phyloP scores from a whole-genome alignment of 768 basidiomycete species.

The Wakefieldia striispora region DNA sequence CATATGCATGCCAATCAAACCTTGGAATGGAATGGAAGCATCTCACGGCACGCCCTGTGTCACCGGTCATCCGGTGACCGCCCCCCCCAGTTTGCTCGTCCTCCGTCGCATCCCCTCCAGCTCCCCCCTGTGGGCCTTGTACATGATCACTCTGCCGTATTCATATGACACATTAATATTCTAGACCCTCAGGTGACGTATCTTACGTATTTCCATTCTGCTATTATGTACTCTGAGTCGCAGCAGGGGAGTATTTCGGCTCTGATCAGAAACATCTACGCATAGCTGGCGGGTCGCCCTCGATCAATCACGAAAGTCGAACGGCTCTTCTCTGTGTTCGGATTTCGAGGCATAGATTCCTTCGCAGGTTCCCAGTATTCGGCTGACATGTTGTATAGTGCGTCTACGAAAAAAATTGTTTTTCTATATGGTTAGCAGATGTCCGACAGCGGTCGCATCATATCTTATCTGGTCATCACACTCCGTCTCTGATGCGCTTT shows the following conservation, averaged over 20 bases:
- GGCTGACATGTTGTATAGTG: not conserved
- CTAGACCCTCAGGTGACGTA: not conserved
- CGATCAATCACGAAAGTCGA: not conserved
- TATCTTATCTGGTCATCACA: conserved; percentile 12
- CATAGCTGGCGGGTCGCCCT: not conserved
- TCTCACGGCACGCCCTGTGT: conserved; percentile 9
- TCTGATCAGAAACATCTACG: conserved; percentile 1
- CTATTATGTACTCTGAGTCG: not conserved
- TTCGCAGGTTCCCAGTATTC: not conserved
- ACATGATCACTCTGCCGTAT: not conserved
- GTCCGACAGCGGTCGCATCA: not conserved
- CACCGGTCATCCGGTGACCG: no score
- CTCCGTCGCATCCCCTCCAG: not conserved
- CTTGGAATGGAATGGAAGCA: conserved; percentile 25
- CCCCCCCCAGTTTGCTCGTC: not conserved
- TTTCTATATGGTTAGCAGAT: not conserved
- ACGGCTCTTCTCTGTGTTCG: not conserved
- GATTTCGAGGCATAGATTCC: no score
- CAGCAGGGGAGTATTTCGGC: conserved; percentile 3
- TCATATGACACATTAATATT: not conserved
- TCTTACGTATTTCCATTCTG: not conserved
- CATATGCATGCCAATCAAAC: conserved; percentile 21
- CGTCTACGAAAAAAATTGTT: not conserved
- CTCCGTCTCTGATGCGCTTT: not conserved
- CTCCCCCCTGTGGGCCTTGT: no score